These are phyloP conservation scores for Plasmopara viticola DNA, from an alignment of 352 stramenopile species.

Conservation along the genomic window DNA sequence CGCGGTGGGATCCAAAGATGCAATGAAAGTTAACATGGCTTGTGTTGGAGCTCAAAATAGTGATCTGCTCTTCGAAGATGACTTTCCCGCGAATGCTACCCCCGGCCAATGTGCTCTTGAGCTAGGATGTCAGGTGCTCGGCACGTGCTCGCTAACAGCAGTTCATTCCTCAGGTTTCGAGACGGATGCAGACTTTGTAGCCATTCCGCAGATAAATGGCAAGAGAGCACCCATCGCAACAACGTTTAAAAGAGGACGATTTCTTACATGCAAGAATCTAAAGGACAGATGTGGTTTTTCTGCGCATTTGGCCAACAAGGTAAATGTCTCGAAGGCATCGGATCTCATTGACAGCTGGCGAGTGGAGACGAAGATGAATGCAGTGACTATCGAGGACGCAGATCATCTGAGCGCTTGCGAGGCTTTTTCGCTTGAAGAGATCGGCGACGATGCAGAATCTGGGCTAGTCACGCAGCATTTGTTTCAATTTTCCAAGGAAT, in stretches of 20 bases:
- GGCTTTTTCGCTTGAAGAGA: constrained; percentile 42
- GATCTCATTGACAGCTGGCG: constrained; percentile 66
- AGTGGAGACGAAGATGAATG: constrained; percentile 60
- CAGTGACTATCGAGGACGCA: constrained; percentile 35
- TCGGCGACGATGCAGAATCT: constrained; percentile 15
- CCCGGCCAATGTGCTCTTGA: constrained; percentile 64
- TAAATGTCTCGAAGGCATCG: constrained; percentile 49
- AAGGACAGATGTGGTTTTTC: constrained; percentile 60
- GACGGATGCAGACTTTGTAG: constrained; percentile 11
- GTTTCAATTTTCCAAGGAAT: constrained; percentile 12
- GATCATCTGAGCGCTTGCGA: constrained; percentile 31
- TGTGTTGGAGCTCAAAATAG: constrained; percentile 6
- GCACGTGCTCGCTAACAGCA: constrained; percentile 46
- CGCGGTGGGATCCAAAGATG: constrained; percentile 11
- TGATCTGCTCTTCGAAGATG: constrained; percentile 53
- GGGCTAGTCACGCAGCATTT: constrained; percentile 14
- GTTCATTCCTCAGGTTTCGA: constrained; percentile 26
- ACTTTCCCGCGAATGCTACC: constrained; percentile 67
- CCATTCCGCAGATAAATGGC: constrained; percentile 12
- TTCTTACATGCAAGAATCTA: constrained; percentile 59
- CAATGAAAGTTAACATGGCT: constrained; percentile 3
- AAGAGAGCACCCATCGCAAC: constrained; percentile 13
- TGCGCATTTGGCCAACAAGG: constrained; percentile 61
- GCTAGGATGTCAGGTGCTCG: constrained; percentile 57
- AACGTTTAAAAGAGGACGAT: constrained; percentile 14